Base-by-base conservation (phyloP, 1,284 basidiomycete species). In the Calocybe gambosa region DNA sequence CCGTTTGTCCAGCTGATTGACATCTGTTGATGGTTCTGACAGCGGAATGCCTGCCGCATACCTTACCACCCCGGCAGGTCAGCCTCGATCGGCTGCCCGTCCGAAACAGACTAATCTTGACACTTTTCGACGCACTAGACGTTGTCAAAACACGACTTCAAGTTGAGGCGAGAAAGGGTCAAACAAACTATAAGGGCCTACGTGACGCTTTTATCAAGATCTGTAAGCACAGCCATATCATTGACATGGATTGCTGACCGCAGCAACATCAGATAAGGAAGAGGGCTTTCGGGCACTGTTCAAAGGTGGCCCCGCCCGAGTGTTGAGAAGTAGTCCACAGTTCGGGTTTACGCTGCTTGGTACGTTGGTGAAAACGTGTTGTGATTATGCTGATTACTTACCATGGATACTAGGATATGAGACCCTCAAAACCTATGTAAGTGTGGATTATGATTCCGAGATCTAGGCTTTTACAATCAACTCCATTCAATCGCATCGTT, bases 131-230 rank as follows among this genome's bases (percentile, higher is more conserved):
- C 44, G 47, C 25, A 57, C 25, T 67, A 82, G 95, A 99, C 66
- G 96, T 99, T 50, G 91, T 98, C 65, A 99, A 99, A 78, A 99
- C 95, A n/a, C 84, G 95, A 47, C 72, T 99, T 53, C 96, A 99
- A 65, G 86, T 93, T n/a, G 96, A 99, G 66, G 88, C 93, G 28
- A 79, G 87, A 52, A 87, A 89, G 57, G 96, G 95, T 13, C 84
- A 99, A 66, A 90, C 92, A 3, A 74, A 86, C 50, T 99, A 99
- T 74, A 92, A 89, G 65, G 95, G 96, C 40, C 70, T 97, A 39
- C 64, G 73, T 12, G 93, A 99, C 67, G 94, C 92, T 20, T 92
- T 96, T 59, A 71, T 77, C 42, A 96, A 89, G 65, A 98, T 99
- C 54, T 84, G 88, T 85, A 62, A 62, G 39, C 46, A 29, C 35